Evolutionary conservation across 768 basidiomycete genomes (phyloP), one percentile per base, ranked within the genome.

Genomic region (Boletus subcaerulescens): DNA sequence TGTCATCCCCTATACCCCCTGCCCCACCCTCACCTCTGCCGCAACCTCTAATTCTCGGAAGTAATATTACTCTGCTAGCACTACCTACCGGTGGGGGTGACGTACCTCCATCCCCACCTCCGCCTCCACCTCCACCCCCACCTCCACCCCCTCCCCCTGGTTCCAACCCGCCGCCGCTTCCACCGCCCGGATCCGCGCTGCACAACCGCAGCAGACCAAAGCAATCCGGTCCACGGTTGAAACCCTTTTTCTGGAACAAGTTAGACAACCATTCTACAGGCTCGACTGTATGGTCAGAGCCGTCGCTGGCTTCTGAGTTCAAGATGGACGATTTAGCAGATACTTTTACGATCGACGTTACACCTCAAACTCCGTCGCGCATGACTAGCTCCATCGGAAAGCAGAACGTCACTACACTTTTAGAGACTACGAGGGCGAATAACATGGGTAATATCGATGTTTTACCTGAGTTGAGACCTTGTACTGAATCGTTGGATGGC

Each of bases 171-270:
- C 26, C 66, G 10, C 66, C 69, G 3, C 72, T 58, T 3, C 68
- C 56, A 15, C 71, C 61, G 32, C 69, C 60, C 31, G 53, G 46
- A 12, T 47, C 73, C 15, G 69, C 72, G 10, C 74, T 73, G 56
- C 69, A 65, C 52, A 65, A 67, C 31, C 66, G 62, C 35, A 60
- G 56, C 38, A 74, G 68, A 48, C 56, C 63, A 22, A 78, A 73
- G 57, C 57, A 66, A 9, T 60, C 64, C 24, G 76, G 75, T 13
- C 83, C 85, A n/a, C 79, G 80, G 45, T 67, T 91, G 48, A 87
- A 89, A 69, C 90, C 94, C 3, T 93, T 97, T 75, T 93, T 93
- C 68, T 96, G 94, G 93, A 87, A 84, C 59, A 95, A 96, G 61
- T 57, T 94, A 5, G 72, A 77, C n/a, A 67, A 65, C 13, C 60